Evolutionary conservation across 306 rosid species (phyloP), one percentile per base, ranked within the genome.

Genomic region (Adenanthera pavonina): DNA sequence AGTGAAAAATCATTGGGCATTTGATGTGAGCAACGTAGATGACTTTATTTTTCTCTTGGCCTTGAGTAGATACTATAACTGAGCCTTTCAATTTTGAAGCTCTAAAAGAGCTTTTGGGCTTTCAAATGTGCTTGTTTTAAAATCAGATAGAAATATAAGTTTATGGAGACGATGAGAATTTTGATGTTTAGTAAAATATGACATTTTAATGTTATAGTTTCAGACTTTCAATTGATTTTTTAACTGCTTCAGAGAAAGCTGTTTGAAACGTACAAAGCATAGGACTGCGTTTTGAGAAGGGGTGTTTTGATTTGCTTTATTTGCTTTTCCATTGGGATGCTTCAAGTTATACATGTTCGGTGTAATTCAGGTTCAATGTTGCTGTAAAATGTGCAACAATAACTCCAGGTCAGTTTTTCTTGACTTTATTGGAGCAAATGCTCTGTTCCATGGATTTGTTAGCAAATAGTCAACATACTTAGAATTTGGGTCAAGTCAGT

Each of bases 331-430:
- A 25, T 38, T 36, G 40, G 72, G 61, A 41, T 13, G 9, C 20
- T 51, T 72, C 14, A 38, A 79, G 77, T 79, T 33, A 51, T 40
- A 57, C 54, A 69, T 75, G 65, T 69, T 81, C 44, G 78, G 33
- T 78, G 61, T 80, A 68, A 69, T 85, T 75, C 89, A 93, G 99
- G 89, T 93, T 88, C 84, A 95, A 93, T 74, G 98, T 95, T 76
- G 99, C 98, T 12, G 98, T 95, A 69, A 95, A 95, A 84, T 95
- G 99, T 72, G 99, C 99, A 38, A 95, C 99, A 53, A 92, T 92
- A 78, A 95, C 99, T 20, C 99, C 99, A 70, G 99, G 99, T 93
- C 69, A 76, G 94, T 82, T 67, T 61, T 70, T 65, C 54, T 40
- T 56, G 35, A 43, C 83, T 86, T 76, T 75, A 65, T 44, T 51